Percentiles rank a stretch among this genome's conserved stretches.
Evolutionary conservation across 306 rosid genomes (phyloP).

Genomic region (Pachyrhizus erosus): DNA sequence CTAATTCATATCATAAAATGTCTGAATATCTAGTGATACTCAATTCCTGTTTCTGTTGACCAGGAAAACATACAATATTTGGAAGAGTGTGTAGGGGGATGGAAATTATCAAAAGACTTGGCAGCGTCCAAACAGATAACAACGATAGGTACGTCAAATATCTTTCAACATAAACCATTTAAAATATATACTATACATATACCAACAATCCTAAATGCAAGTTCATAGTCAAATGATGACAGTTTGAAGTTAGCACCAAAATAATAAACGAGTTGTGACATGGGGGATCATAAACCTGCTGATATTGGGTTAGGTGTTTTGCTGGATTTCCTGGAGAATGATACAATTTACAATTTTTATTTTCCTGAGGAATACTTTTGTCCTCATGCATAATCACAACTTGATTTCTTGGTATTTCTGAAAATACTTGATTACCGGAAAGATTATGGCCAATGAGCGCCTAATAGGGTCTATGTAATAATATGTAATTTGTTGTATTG

Average conservation of each 20-base stretch:
- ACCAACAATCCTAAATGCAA: not conserved
- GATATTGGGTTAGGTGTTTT: constrained; percentile 8
- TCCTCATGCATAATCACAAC: constrained; percentile 10
- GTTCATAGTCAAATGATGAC: no score
- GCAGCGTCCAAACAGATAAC: constrained; percentile 96
- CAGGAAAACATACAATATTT: constrained; percentile 97
- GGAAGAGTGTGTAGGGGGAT: constrained; percentile 90
- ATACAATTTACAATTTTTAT: not conserved
- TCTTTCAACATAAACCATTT: not conserved
- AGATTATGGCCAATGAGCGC: not conserved
- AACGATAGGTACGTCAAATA: constrained; percentile 77
- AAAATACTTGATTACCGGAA: not conserved
- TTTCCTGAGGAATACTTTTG: not conserved
- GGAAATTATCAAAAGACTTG: constrained; percentile 97
- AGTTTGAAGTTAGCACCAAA: no score
- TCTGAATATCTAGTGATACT: constrained; percentile 32
- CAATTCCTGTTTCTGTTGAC: constrained; percentile 39
- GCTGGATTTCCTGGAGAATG: not conserved
- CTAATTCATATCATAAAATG: constrained; percentile 3
- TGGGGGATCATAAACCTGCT: constrained; percentile 24
- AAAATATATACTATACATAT: not conserved
- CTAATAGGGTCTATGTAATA: not conserved
- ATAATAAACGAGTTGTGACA: no score
- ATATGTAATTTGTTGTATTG: not conserved
- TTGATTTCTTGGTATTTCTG: constrained; percentile 12